Evolutionary conservation across 2,329 filamentous ascomycete species (phyloP).

Genomic region (Leptodontidium sp.): DNA sequence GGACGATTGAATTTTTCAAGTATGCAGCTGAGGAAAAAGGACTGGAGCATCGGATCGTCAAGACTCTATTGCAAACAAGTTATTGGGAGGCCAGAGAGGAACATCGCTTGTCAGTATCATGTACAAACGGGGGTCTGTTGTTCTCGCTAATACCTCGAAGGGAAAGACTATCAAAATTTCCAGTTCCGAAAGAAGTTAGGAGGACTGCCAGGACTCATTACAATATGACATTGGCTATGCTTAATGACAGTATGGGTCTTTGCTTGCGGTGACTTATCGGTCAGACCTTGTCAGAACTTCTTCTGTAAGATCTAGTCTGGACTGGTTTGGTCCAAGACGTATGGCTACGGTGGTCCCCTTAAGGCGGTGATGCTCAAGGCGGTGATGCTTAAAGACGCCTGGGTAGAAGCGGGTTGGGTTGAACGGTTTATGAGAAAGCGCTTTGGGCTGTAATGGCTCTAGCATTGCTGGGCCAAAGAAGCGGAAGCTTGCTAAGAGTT

Average conservation of each 20-base stretch:
- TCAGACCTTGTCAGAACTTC: neutral
- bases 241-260: conserved; percentile 77
- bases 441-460: too few relatives aligned
- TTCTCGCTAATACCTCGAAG: conserved; percentile 12
- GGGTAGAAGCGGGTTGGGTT: neutral
- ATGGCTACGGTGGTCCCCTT: neutral
- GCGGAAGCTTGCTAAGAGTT: too few relatives aligned
- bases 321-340: neutral
- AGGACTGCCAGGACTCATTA: conserved; percentile 61
- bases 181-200: conserved; percentile 27
- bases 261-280: conserved; percentile 59
- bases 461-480: too few relatives aligned
- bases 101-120: conserved; percentile 20
- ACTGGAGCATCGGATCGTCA: conserved; percentile 76
- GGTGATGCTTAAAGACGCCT: neutral
- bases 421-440: too few relatives aligned
- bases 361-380: neutral
- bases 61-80: conserved; percentile 66
- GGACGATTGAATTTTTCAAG: conserved; percentile 75
- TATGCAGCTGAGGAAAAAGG: conserved; percentile 70
- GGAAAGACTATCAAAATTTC: neutral
- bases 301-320: neutral
- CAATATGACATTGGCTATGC: conserved; percentile 73
- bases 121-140: neutral
- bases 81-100: conserved; percentile 30